phyloP scores from a whole-genome alignment of 116 monocot species.

The Cymodocea nodosa region DNA sequence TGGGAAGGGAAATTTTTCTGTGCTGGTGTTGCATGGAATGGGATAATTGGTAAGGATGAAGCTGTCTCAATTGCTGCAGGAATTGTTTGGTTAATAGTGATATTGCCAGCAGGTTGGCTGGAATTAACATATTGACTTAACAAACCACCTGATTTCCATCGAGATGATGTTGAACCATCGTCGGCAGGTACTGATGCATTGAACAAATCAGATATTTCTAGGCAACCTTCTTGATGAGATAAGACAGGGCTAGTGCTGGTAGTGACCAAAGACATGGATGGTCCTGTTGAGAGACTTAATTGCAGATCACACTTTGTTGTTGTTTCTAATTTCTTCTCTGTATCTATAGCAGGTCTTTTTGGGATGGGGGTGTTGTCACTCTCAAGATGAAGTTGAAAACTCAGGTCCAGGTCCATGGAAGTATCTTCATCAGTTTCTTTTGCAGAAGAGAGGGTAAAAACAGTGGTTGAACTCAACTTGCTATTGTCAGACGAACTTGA shows the following conservation, averaged over 20 bases:
- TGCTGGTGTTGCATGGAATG: slow-evolving; percentile 4
- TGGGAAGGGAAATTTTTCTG: not conserved
- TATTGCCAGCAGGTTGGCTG: not conserved
- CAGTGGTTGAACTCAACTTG: slow-evolving; percentile 46
- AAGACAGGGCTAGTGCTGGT: slow-evolving; percentile 12
- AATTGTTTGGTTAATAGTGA: slow-evolving; percentile 6
- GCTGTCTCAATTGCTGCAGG: slow-evolving; percentile 4
- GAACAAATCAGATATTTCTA: slow-evolving; percentile 19
- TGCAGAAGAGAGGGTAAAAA: slow-evolving; percentile 30
- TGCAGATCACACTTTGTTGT: slow-evolving; percentile 23
- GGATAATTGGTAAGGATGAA: slow-evolving; percentile 1
- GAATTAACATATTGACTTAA: slow-evolving; percentile 1
- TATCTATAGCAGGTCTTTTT: slow-evolving; percentile 9
- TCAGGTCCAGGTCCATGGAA: slow-evolving; percentile 42
- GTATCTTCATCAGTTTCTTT: slow-evolving; percentile 46
- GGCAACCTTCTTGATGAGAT: slow-evolving; percentile 2
- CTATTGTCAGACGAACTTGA: slow-evolving; percentile 47
- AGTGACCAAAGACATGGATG: slow-evolving; percentile 23
- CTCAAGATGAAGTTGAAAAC: slow-evolving; percentile 32
- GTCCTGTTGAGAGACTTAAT: slow-evolving; percentile 39
- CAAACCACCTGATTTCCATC: slow-evolving; percentile 17
- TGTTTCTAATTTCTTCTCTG: slow-evolving; percentile 6
- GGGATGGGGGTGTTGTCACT: slow-evolving; percentile 15
- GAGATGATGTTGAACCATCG: slow-evolving; percentile 34
- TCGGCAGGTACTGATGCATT: slow-evolving; percentile 15